phyloP scores from a whole-genome alignment of 2,329 filamentous ascomycete genomes.

The Botrytis squamosa region DNA sequence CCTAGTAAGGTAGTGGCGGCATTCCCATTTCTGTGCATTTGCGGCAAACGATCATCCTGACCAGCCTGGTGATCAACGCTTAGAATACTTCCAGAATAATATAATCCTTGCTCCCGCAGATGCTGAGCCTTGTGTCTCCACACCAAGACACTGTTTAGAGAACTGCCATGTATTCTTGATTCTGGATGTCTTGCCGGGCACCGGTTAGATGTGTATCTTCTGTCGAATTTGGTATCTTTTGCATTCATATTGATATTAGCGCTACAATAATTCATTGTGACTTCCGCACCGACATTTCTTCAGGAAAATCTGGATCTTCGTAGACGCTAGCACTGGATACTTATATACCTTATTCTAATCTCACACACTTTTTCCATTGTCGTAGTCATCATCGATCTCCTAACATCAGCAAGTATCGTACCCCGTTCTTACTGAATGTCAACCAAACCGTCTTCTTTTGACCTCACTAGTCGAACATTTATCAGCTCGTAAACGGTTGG shows the following conservation, averaged over 20 bases:
- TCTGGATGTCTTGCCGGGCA: neutral
- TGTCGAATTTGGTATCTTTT: neutral
- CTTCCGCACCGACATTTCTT: neutral
- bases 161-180: neutral
- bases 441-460: neutral
- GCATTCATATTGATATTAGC: neutral
- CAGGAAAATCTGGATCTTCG: neutral
- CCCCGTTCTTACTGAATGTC: neutral
- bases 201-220: neutral
- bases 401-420: neutral
- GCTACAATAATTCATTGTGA: neutral
- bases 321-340: neutral
- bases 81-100: neutral
- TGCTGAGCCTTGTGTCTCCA: neutral
- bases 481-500: neutral
- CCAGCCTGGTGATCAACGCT: neutral
- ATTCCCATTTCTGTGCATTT: neutral
- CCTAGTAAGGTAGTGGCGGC: neutral
- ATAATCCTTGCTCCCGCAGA: neutral
- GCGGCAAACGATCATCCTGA: neutral
- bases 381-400: neutral
- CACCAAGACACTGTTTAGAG: neutral
- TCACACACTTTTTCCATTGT: neutral
- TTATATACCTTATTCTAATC: neutral
- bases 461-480: neutral